These are phyloP conservation scores for Ambrosiella cleistominuta DNA, from an alignment of 2,329 filamentous ascomycete species.

Conservation along the genomic window DNA sequence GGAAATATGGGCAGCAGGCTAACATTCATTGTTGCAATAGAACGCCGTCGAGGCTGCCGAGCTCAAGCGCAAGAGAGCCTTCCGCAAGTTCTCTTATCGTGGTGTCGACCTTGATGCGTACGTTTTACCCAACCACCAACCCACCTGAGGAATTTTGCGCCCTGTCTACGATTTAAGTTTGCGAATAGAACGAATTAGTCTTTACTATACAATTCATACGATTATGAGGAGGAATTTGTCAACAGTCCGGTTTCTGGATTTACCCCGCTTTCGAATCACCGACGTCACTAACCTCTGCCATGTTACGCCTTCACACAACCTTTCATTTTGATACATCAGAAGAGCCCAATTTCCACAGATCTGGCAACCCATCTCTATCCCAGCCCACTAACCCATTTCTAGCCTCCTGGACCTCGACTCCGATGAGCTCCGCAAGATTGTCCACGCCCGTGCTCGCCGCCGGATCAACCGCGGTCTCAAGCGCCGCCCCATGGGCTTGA, in stretches of 20 bases:
- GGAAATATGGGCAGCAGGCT: constrained; percentile 5
- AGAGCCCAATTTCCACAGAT: neutral
- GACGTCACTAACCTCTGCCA: neutral
- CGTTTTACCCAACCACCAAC: constrained; percentile 23
- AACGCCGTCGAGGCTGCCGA: constrained; percentile 97
- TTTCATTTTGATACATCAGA: neutral
- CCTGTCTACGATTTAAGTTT: neutral
- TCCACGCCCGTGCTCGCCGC: constrained; percentile 95
- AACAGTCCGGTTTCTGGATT: neutral
- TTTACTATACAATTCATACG: neutral
- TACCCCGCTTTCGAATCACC: neutral
- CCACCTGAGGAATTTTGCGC: neutral
- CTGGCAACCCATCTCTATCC: neutral
- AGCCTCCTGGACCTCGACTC: constrained; percentile 98
- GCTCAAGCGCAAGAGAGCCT: constrained; percentile 98
- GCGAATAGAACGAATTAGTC: neutral
- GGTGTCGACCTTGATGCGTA: constrained; percentile 99
- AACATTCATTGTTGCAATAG: constrained; percentile 28
- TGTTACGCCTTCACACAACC: neutral
- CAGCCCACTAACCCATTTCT: constrained; percentile 15
- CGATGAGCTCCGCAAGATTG: constrained; percentile 97
- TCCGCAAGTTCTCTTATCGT: constrained; percentile 99
- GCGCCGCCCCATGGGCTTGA: constrained; percentile 99
- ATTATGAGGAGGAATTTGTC: neutral
- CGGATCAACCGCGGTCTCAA: constrained; percentile 99